These are phyloP conservation scores for Ophiostoma australiae DNA, from an alignment of 2,329 filamentous ascomycete species.

Conservation along the genomic window DNA sequence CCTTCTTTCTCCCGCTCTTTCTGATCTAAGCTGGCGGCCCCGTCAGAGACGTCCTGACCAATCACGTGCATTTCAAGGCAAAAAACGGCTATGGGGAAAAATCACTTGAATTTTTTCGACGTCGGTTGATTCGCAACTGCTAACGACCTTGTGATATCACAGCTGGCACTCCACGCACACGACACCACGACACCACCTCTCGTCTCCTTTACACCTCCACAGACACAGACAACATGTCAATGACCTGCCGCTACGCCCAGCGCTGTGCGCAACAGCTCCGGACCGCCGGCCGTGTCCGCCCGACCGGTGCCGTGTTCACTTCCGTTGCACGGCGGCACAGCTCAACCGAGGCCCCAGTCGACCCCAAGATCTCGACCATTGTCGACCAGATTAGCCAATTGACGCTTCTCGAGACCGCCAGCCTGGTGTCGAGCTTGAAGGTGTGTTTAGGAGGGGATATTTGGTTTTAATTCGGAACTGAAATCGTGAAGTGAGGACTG, in stretches of 20 bases:
- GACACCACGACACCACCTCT: slow-evolving; percentile 3
- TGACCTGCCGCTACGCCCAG: slow-evolving; percentile 59
- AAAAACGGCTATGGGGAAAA: slow-evolving; percentile 19
- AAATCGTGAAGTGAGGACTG: neutral
- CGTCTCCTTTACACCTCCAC: neutral
- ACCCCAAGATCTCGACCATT: slow-evolving; percentile 89
- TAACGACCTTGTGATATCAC: slow-evolving; percentile 8
- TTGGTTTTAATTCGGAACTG: neutral
- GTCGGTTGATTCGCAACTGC: slow-evolving; percentile 18
- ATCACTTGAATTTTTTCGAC: slow-evolving; percentile 22
- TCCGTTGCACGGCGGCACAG: slow-evolving; percentile 71
- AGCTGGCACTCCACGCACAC: slow-evolving; percentile 8
- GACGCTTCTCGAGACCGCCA: slow-evolving; percentile 94
- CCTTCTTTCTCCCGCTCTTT: neutral
- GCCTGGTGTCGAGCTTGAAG: slow-evolving; percentile 92
- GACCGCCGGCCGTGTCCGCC: slow-evolving; percentile 43
- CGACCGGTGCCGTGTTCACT: slow-evolving; percentile 41
- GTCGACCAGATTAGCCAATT: slow-evolving; percentile 99
- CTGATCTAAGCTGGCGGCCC: slow-evolving; percentile 9
- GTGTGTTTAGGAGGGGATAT: slow-evolving; percentile 44
- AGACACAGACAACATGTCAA: slow-evolving; percentile 48
- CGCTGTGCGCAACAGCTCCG: slow-evolving; percentile 61
- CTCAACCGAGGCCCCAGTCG: slow-evolving; percentile 71
- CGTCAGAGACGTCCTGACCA: neutral
- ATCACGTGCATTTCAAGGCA: slow-evolving; percentile 20